These are phyloP conservation scores for Lactarius akahatsu DNA, from an alignment of 768 basidiomycete species.

Conservation along the genomic window DNA sequence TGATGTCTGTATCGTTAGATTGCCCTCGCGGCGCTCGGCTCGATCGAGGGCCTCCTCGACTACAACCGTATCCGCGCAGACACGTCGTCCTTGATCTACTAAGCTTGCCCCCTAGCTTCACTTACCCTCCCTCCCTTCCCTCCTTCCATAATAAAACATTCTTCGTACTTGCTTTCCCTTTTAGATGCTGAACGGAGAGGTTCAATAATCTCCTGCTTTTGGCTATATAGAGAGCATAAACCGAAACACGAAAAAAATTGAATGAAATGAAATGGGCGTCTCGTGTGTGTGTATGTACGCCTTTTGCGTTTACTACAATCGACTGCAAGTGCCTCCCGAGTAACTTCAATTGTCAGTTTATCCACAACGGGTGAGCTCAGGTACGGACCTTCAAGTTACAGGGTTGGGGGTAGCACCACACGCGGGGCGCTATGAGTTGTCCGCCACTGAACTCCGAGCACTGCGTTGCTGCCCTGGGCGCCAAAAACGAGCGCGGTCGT, in stretches of 20 bases:
- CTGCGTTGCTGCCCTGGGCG: too few species aligned
- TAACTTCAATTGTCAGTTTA: too few species aligned
- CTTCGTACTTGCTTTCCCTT: background rate
- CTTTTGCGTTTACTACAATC: too few species aligned
- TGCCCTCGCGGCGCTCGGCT: slow-evolving; percentile 86
- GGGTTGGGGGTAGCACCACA: too few species aligned
- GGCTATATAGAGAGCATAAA: slow-evolving; percentile 14
- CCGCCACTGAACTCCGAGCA: too few species aligned
- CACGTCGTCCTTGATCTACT: slow-evolving; percentile 79
- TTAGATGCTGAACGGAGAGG: slow-evolving; percentile 17
- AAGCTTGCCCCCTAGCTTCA: slow-evolving; percentile 30
- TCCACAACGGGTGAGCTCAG: too few species aligned
- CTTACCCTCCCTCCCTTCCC: background rate
- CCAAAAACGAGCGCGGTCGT: too few species aligned
- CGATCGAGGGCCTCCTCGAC: slow-evolving; percentile 88
- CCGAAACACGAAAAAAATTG: slow-evolving; percentile 1
- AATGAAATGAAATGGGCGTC: background rate
- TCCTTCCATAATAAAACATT: background rate
- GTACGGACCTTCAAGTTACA: too few species aligned
- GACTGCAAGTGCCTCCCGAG: too few species aligned
- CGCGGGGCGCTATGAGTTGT: too few species aligned
- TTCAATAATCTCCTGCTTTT: background rate
- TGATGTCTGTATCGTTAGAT: slow-evolving; percentile 44
- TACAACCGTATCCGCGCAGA: slow-evolving; percentile 88
- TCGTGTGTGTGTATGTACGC: background rate